Evolutionary conservation across 2,329 filamentous ascomycete genomes (phyloP), one percentile per base, ranked within the genome.

Genomic region (Aureobasidium sp.): DNA sequence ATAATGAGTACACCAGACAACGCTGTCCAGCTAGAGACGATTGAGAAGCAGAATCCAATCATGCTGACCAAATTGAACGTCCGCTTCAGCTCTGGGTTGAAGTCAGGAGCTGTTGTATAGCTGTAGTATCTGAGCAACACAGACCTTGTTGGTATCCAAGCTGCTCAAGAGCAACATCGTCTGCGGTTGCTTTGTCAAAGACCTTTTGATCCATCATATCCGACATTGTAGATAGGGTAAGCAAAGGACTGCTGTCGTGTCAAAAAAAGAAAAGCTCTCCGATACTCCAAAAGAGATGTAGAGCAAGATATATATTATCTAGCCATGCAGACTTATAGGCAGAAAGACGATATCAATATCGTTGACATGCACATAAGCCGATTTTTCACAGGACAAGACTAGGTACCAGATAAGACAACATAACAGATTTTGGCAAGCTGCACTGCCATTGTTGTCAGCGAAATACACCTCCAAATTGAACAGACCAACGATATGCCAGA

Each of bases 11-110:
- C 80, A 39, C 82, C 82, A 49, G 78, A 78, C 2, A 85, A 70
- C 4, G 82, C 82, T 36, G 79, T 82, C 82, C 82, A 85, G 68
- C 75, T 80, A 36, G 82, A 84, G 47, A 85, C 80, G 49, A 85
- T 81, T 62, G 77, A 80, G 70, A 85, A 85, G 49, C 77, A 79
- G 71, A 85, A 85, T 0, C 81, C 82, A 37, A 85, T 76, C 80
- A 85, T 85, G 39, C 82, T 81, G 31, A 84, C 65, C 6, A 84
- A 70, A 11, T 79, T 75, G 66, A 84, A 85, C 9, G 76, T 80
- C 9, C 82, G 79, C 68, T 82, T 83, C 65, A 85, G 76, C 70
- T 85, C 81, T 82, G 60, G 1, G 45, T 0, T 3, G 66, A 63
- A 22, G 41, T n/a, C 1, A 29, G 52, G 20, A 27, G 37, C 20